Conservation (phyloP, 768 basidiomycete genomes). For the Pisolithus sp. region DNA sequence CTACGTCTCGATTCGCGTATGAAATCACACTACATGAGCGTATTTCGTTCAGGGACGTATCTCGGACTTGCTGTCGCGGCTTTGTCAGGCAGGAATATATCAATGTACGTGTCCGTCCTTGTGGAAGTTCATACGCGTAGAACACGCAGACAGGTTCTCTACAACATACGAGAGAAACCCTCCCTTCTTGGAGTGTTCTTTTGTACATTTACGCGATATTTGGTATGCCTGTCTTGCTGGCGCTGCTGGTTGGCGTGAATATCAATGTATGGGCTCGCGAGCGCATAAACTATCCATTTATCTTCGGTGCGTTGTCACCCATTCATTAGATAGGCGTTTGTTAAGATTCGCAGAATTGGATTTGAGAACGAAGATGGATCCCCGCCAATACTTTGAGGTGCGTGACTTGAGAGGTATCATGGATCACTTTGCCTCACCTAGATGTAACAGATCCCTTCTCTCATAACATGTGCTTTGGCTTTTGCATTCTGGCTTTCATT, state of each 20-base stretch:
- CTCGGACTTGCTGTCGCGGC: constrained; percentile 72
- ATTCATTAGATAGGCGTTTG: background rate
- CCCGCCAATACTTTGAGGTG: constrained; percentile 71
- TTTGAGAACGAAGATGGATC: constrained; percentile 63
- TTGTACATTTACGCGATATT: constrained; percentile 75
- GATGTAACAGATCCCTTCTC: constrained; percentile 61
- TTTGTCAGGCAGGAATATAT: constrained; percentile 54
- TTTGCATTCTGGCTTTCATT: constrained; percentile 87
- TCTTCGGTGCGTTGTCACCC: constrained; percentile 53
- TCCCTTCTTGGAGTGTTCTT: constrained; percentile 69
- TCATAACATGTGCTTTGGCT: constrained; percentile 66
- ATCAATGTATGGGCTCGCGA: constrained; percentile 66
- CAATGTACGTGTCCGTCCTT: constrained; percentile 33
- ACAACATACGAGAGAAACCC: constrained; percentile 38
- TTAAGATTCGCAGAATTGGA: constrained; percentile 51
- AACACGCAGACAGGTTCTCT: constrained; percentile 43
- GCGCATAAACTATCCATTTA: constrained; percentile 91
- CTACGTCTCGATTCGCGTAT: constrained; percentile 48
- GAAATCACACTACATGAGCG: constrained; percentile 63
- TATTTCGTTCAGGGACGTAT: constrained; percentile 67
- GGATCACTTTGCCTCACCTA: constrained; percentile 1
- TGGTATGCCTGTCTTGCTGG: constrained; percentile 67
- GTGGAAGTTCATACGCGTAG: background rate
- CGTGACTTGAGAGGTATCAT: constrained; percentile 8
- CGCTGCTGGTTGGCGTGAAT: constrained; percentile 77